Base-by-base conservation (phyloP, 1,284 basidiomycete species). In the Sphagnurus paluster region DNA sequence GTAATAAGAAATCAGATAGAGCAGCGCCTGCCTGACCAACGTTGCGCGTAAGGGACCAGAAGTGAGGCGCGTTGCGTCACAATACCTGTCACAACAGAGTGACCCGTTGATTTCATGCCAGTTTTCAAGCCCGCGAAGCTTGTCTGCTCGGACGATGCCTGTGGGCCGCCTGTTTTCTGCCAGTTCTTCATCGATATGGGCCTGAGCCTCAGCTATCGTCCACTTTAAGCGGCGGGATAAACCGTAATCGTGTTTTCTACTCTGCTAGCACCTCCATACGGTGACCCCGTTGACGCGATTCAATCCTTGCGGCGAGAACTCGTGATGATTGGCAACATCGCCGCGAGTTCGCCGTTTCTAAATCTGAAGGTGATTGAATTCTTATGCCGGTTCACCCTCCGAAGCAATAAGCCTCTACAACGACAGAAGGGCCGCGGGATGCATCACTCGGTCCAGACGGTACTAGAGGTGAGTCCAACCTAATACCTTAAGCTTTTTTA, bases 41-140 rank as follows among this genome's bases (percentile, higher is more conserved):
- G 35, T 24, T 32, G n/a, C 19, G 34, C 33, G 26, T 26, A 19
- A 17, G 39, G 41, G 42, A 20, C 52, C 40, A n/a, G 28, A 21
- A 46, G 36, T 38, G 45, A 53, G 44, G 42, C 45, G 46, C 46
- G 37, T 34, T 14, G 35, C 23, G 46, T 48, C 48, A 53, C 43
- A 32, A 26, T 25, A 29, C 44, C n/a, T n/a, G 44, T 52, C 39
- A 44, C 48, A 35, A 25, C 38, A 39, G 19, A 46, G 37, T 35
- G 26, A 48, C 48, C 41, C 49, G 34, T 49, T 34, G 13, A 23
- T 36, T 45, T 46, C 37, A 43, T 46, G 35, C 42, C 38, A 20
- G 20, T 25, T 28, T 35, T 24, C 26, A 44, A 46, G 35, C 11
- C 37, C 38, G 33, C 44, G 34, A 42, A 24, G 26, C 42, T 28